These are phyloP conservation scores for Epichloe coenophiala DNA, from an alignment of 2,329 filamentous ascomycete genomes.

Conservation along the genomic window DNA sequence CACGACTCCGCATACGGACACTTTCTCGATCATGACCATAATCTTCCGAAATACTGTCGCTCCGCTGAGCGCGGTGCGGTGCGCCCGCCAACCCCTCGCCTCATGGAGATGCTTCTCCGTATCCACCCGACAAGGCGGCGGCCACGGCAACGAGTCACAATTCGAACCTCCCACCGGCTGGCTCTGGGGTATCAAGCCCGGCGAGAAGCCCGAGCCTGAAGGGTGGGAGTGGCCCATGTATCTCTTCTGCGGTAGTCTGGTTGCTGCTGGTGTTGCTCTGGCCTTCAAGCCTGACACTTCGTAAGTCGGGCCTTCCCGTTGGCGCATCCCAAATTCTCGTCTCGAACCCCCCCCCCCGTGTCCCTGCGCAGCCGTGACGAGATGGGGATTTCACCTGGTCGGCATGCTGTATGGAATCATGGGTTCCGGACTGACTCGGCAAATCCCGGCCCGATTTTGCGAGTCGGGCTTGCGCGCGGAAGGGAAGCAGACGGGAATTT, in stretches of 20 bases:
- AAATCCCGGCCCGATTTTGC: not conserved
- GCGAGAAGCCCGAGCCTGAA: slow-evolving; percentile 90
- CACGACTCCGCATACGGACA: slow-evolving; percentile 6
- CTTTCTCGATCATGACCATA: slow-evolving; percentile 18
- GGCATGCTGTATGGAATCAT: too few relatives aligned
- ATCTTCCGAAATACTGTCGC: slow-evolving; percentile 21
- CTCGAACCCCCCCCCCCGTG: not conserved
- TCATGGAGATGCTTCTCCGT: slow-evolving; percentile 28
- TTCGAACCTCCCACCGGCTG: slow-evolving; percentile 86
- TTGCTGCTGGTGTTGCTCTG: slow-evolving; percentile 64
- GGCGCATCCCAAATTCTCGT: not conserved
- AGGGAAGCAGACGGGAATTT: not conserved
- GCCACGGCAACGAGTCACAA: slow-evolving; percentile 48
- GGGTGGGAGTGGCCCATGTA: slow-evolving; percentile 87
- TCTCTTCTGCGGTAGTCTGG: slow-evolving; percentile 69
- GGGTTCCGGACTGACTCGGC: too few relatives aligned
- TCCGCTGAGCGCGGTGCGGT: slow-evolving; percentile 24
- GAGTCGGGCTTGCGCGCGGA: not conserved
- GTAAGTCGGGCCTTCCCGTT: slow-evolving; percentile 44
- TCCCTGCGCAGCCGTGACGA: not conserved
- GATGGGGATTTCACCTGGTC: too few relatives aligned
- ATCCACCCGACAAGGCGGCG: slow-evolving; percentile 27
- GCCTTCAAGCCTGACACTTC: slow-evolving; percentile 98
- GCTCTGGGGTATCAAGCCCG: slow-evolving; percentile 88
- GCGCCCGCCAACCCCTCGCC: slow-evolving; percentile 19